Evolutionary conservation across 2,329 filamentous ascomycete genomes (phyloP), one percentile per base, ranked within the genome.

Genomic region (Paecilomyces variotii): DNA sequence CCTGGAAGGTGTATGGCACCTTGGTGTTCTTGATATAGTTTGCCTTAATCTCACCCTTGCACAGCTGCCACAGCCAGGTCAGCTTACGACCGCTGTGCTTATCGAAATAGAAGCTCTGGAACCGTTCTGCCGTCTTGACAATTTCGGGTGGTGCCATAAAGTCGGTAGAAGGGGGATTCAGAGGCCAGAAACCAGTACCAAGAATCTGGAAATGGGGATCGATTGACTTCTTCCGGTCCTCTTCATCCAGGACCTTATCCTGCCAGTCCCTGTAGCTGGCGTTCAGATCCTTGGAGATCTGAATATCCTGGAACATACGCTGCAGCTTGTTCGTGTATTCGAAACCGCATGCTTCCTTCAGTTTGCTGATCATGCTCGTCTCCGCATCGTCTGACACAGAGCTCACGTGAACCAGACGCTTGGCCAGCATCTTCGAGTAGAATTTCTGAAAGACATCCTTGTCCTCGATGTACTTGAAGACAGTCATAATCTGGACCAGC

Each of bases 361-460:
- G 82, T 78, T 97, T 99, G 79, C 90, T 92, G 75, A 99, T 99
- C 94, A 99, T 99, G 78, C 91, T 97, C 0, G 91, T 97, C 80
- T 99, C 94, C 1, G 94, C 93, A 76, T 99, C 94, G 66, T 96
- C 92, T 2, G 92, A 97, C 2, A 94, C 94, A 0, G 94, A 97
- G 72, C 89, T 97, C 73, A 89, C 91, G 74, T 97, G 91, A 19
- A 99, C 94, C 57, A 99, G 79, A 68, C 94, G 91, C 73, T 96
- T 91, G 55, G 94, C 94, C 67, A 99, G 80, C 87, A 96, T 96
- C 62, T 92, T 89, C 1, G 93, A 96, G 78, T 99, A 99, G 77
- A 97, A 99, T 75, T 97, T 99, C 75, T 97, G 94, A 83, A 99
- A 99, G 4, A 99, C 95, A 70, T 99, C 94, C 81, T 99, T 99